phyloP scores from a whole-genome alignment of 139 green algal genomes.

The Picochlorum sp. region DNA sequence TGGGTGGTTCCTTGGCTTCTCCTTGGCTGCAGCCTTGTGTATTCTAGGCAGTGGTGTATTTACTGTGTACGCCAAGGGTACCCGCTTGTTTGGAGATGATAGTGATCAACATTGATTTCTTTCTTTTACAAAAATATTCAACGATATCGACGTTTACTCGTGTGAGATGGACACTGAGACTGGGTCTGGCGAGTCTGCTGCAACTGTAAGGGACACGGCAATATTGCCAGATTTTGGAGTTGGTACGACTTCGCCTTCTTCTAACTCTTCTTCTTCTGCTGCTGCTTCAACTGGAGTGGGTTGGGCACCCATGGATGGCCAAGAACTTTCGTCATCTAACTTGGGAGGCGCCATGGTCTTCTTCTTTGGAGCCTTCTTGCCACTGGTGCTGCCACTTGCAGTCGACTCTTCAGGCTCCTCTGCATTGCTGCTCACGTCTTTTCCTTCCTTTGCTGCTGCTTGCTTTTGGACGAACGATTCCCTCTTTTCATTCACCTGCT shows the following conservation, averaged over 20 bases:
- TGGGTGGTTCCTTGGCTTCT: constrained; percentile 70
- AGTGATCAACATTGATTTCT: constrained; percentile 2
- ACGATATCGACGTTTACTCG: background rate
- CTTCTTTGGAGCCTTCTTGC: background rate
- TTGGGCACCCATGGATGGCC: constrained; percentile 26
- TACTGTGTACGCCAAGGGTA: constrained; percentile 55
- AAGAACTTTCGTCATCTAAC: constrained; percentile 27
- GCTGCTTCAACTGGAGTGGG: background rate
- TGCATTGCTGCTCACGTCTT: background rate
- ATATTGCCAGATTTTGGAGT: background rate
- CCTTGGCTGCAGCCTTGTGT: constrained; percentile 43
- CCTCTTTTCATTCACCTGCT: constrained; percentile 17
- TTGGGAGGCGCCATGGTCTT: constrained; percentile 6
- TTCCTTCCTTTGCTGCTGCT: constrained; percentile 6
- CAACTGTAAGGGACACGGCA: background rate
- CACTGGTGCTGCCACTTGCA: background rate
- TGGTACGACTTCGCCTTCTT: background rate
- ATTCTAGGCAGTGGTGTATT: constrained; percentile 66
- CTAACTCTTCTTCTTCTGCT: background rate
- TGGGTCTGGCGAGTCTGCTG: background rate
- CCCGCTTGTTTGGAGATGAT: constrained; percentile 44
- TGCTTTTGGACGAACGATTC: constrained; percentile 19
- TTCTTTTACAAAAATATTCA: background rate
- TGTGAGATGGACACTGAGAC: constrained; percentile 1
- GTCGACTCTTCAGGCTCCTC: constrained; percentile 1